Percentiles rank a stretch among this genome's conserved stretches.
These are phyloP conservation scores for Cladophialophora bantiana DNA, from an alignment of 2,329 filamentous ascomycete genomes.

Conservation along the genomic window DNA sequence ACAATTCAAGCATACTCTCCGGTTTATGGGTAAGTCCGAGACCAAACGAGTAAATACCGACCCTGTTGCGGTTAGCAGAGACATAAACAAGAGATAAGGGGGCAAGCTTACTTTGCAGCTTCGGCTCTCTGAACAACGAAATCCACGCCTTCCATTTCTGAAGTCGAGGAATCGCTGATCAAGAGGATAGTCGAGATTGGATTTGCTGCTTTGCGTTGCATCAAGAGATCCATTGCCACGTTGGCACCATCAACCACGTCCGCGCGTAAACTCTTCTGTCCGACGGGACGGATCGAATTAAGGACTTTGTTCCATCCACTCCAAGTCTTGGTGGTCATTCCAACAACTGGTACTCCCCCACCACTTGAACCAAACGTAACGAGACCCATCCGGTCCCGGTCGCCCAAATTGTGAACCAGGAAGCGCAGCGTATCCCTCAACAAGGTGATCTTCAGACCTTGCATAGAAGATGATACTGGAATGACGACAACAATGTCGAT, in stretches of 20 bases:
- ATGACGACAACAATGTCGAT: conserved; percentile 96
- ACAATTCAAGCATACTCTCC: conserved; percentile 97
- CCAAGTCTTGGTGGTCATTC: conserved; percentile 97
- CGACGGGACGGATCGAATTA: conserved; percentile 86
- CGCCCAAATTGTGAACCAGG: conserved; percentile 85
- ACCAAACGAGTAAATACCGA: conserved; percentile 95
- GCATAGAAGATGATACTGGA: conserved; percentile 97
- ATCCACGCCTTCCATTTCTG: conserved; percentile 92
- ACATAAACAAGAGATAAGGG: conserved; percentile 9
- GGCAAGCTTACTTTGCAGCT: conserved; percentile 80
- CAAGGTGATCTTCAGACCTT: conserved; percentile 97
- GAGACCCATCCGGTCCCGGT: conserved; percentile 93
- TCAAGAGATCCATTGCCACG: conserved; percentile 96
- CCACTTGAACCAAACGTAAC: conserved; percentile 96
- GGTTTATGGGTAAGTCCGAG: conserved; percentile 97
- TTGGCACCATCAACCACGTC: conserved; percentile 98
- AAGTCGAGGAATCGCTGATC: conserved; percentile 96
- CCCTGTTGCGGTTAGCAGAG: conserved; percentile 59
- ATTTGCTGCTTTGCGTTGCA: conserved; percentile 96
- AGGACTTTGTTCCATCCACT: conserved; percentile 87
- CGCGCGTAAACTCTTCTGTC: conserved; percentile 93
- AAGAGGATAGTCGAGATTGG: conserved; percentile 93
- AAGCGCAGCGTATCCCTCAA: conserved; percentile 91
- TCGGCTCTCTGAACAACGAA: conserved; percentile 97
- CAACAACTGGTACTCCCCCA: conserved; percentile 92